These are phyloP conservation scores for Fusarium austroafricanum DNA, from an alignment of 2,329 filamentous ascomycete genomes.

Conservation along the genomic window DNA sequence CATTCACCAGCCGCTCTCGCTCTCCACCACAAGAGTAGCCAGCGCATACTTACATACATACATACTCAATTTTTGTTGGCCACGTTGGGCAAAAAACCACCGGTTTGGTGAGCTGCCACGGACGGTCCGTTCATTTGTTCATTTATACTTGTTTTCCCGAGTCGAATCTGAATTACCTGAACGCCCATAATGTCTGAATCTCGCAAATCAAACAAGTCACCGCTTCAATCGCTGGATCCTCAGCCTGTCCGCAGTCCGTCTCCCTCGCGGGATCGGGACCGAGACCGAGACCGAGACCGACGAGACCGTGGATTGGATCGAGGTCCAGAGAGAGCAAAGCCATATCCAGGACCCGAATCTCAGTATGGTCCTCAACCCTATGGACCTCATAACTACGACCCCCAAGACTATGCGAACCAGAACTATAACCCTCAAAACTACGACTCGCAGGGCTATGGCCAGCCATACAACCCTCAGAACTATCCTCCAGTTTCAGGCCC, in stretches of 20 bases:
- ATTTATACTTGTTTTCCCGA: neutral
- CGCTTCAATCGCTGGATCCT: slow-evolving; percentile 45
- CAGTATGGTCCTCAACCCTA: slow-evolving; percentile 34
- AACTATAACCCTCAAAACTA: slow-evolving; percentile 37
- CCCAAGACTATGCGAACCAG: slow-evolving; percentile 34
- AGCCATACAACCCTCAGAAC: slow-evolving; percentile 37
- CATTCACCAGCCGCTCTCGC: slow-evolving; percentile 40
- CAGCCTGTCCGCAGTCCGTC: slow-evolving; percentile 45
- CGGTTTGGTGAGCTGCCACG: neutral
- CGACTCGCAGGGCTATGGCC: slow-evolving; percentile 34
- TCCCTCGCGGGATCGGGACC: slow-evolving; percentile 33
- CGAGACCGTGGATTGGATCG: slow-evolving; percentile 22
- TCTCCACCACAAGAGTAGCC: slow-evolving; percentile 30
- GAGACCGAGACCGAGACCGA: slow-evolving; percentile 24
- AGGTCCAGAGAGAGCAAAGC: slow-evolving; percentile 37
- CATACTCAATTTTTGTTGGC: slow-evolving; percentile 16
- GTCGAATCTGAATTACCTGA: neutral
- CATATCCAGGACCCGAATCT: slow-evolving; percentile 37
- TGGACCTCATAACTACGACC: slow-evolving; percentile 25
- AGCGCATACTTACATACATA: slow-evolving; percentile 31
- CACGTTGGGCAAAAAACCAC: slow-evolving; percentile 13
- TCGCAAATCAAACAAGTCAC: slow-evolving; percentile 39
- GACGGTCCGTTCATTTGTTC: neutral
- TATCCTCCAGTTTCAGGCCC: slow-evolving; percentile 40
- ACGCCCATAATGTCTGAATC: slow-evolving; percentile 32